A percentile compares a stretch with the other conserved stretches of the same genome.
Evolutionary conservation across 1,139 yeast species (phyloP).

Genomic region (Suhomyces anneliseae): DNA sequence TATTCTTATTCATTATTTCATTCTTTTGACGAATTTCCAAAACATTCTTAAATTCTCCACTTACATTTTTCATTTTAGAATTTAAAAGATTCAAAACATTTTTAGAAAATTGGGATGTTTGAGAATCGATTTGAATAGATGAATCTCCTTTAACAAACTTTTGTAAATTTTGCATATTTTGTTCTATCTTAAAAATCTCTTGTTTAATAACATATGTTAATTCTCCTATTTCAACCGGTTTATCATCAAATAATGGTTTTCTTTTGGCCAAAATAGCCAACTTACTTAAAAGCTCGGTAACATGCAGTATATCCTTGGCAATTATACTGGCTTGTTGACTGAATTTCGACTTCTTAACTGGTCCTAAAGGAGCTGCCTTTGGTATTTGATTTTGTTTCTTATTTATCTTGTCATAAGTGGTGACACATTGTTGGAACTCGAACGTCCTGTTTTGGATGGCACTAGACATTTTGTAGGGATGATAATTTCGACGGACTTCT

Average conservation of each 20-base stretch:
- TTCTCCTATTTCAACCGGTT: conserved; percentile 91
- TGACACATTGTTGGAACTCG: conserved; percentile 85
- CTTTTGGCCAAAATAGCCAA: conserved; percentile 82
- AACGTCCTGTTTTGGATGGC: conserved; percentile 73
- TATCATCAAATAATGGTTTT: conserved; percentile 92
- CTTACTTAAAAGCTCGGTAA: conserved; percentile 81
- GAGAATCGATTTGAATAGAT: conserved; percentile 52
- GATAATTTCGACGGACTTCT: not conserved
- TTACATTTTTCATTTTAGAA: conserved; percentile 85
- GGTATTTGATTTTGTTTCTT: conserved; percentile 30
- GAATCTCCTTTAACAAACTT: conserved; percentile 49
- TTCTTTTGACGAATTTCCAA: conserved; percentile 83
- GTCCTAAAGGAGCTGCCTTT: conserved; percentile 13
- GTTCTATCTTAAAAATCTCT: conserved; percentile 84
- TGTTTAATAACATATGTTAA: conserved; percentile 91
- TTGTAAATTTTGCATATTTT: conserved; percentile 68
- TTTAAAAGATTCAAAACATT: conserved; percentile 85
- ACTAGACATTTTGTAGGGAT: conserved; percentile 20
- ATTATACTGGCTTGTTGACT: conserved; percentile 77
- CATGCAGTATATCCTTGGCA: conserved; percentile 85
- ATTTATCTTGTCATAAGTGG: conserved; percentile 61
- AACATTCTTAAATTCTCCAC: conserved; percentile 88
- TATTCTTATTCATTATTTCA: conserved; percentile 74
- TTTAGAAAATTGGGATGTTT: conserved; percentile 69
- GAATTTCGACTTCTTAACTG: conserved; percentile 61